Evolutionary conservation across 176 grass and related monocot genomes (phyloP).

Genomic region (Otatea glauca): DNA sequence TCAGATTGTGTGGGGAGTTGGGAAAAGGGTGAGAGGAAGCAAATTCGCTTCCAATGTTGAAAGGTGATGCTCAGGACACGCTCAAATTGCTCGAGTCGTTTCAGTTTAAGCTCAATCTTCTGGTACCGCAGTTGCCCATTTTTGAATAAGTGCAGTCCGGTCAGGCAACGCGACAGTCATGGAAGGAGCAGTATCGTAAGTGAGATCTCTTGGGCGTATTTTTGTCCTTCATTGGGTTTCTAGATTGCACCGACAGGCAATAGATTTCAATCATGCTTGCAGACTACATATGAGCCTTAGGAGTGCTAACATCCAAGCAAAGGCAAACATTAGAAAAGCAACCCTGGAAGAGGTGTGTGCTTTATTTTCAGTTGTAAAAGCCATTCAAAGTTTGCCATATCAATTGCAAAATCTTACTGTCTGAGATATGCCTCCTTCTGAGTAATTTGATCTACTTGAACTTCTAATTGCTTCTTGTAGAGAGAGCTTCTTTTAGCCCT

Average conservation of each 20-base stretch:
- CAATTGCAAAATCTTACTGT: not conserved
- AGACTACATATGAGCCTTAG: constrained; percentile 58
- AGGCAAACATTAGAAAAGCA: constrained; percentile 69
- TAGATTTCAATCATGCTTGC: not conserved
- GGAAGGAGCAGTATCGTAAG: constrained; percentile 77
- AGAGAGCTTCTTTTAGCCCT: no score
- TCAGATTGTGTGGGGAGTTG: constrained; percentile 55
- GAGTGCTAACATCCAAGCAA: constrained; percentile 88
- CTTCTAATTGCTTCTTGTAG: constrained; percentile 21
- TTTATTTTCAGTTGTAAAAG: not conserved
- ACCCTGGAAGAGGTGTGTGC: constrained; percentile 62
- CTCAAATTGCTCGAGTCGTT: constrained; percentile 63
- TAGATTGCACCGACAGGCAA: not conserved
- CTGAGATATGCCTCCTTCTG: not conserved
- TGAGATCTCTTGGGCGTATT: constrained; percentile 3
- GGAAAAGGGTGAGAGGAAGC: constrained; percentile 64
- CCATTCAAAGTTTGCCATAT: not conserved
- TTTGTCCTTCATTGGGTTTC: not conserved
- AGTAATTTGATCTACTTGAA: not conserved
- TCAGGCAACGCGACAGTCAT: constrained; percentile 51
- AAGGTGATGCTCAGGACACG: constrained; percentile 58
- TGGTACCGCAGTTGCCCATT: constrained; percentile 72
- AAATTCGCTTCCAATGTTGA: constrained; percentile 64
- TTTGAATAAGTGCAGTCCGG: constrained; percentile 63
- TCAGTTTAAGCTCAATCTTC: constrained; percentile 72